phyloP scores from a whole-genome alignment of 495 filamentous ascomycete species.

The Articulospora tetracladia region DNA sequence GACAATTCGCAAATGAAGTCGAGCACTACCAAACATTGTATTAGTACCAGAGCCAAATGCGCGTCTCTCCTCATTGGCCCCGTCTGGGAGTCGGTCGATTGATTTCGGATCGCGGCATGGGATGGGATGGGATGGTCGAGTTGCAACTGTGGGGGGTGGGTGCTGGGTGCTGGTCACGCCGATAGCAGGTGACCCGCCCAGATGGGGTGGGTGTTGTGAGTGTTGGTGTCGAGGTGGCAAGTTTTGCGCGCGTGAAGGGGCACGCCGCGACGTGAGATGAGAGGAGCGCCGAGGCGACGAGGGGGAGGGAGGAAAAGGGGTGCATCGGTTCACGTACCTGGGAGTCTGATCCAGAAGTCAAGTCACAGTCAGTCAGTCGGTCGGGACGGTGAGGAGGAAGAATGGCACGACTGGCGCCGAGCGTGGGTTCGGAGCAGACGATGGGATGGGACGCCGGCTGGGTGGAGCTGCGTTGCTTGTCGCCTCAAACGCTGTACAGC shows the following conservation, averaged over 20 bases:
- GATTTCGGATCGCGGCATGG: too few species aligned
- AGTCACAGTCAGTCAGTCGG: too few species aligned
- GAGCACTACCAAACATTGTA: not conserved
- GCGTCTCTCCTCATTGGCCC: conserved; percentile 1
- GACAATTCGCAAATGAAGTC: not conserved
- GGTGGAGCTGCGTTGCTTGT: not conserved
- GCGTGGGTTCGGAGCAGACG: not conserved
- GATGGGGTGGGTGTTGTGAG: not conserved
- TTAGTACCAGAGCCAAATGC: not conserved
- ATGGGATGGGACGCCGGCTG: not conserved
- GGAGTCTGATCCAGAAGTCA: not conserved
- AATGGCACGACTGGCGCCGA: conserved; percentile 12
- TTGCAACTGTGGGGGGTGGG: not conserved
- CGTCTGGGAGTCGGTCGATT: not conserved
- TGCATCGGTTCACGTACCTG: not conserved
- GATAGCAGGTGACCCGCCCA: not conserved
- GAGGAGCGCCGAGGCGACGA: too few species aligned
- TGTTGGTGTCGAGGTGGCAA: conserved; percentile 11
- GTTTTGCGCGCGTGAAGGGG: conserved; percentile 3
- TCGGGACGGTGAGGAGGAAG: not conserved
- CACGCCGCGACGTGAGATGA: conserved; percentile 1
- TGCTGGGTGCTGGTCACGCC: not conserved
- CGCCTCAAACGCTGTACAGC: not conserved
- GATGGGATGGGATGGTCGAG: conserved; percentile 2
- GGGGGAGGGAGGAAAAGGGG: not conserved